Base-by-base conservation (phyloP, 139 green algal genomes). In the Trebouxia sp. region DNA sequence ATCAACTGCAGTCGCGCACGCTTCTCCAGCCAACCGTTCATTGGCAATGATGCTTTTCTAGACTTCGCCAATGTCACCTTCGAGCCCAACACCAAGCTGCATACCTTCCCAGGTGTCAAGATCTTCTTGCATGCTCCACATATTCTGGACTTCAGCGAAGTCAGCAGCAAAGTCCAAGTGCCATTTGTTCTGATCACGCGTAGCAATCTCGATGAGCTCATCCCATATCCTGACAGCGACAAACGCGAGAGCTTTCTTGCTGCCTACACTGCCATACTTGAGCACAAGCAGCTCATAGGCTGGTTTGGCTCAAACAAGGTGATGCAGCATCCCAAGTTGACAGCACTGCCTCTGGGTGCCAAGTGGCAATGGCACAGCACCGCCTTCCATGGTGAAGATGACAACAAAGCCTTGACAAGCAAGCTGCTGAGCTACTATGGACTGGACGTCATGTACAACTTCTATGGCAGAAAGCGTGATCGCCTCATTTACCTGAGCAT, bases 301-400 rank as follows among this genome's bases (percentile, higher is more conserved):
- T 70, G 58, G 58, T 70, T 28, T 42, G 58, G 30, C 8, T 70
- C 58, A 9, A 70, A 70, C 32, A 70, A 43, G 32, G 58, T 42
- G 10, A 42, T 43, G 6, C 58, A 70, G 32, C 58, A 70, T 24
- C 58, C 10, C 3, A 70, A 70, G 35, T 24, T 70, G 30, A 26
- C 32, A n/a, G 58, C 58, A 70, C 7, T 70, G 58, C 58, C 58
- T 43, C 6, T 70, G 12, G 58, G 58, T 22, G 0, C 58, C 5
- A 70, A 70, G 14, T 70, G 58, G 58, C 58, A 70, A 43, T 70
- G 58, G 58, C 14, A 42, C 30, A 42, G 30, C 32, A 70, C 58
- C n/a, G 58, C 30, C 58, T 70, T 70, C 26, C 58, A 70, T 32
- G 58, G 58, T 11, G 58, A 70, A 70, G 58, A 70, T 38, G 32